phyloP scores from a whole-genome alignment of 1,284 basidiomycete species.

The Sporisorium graminicola region DNA sequence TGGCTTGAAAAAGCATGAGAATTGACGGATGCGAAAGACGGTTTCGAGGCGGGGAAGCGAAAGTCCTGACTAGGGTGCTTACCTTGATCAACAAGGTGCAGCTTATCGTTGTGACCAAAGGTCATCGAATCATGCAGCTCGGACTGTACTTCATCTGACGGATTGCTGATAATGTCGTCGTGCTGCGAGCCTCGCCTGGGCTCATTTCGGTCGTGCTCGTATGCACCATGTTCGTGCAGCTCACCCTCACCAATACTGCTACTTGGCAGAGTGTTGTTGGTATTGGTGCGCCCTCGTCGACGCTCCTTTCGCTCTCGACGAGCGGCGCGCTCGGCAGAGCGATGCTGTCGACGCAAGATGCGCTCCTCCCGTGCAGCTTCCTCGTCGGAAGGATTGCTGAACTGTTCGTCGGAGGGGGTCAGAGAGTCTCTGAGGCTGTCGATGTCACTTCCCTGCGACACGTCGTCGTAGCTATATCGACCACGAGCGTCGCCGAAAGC shows the following conservation, averaged over 20 bases:
- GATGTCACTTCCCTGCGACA: conserved; percentile 23
- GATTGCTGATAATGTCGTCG: conserved; percentile 54
- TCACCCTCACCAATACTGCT: conserved; percentile 54
- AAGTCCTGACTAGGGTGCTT: conserved; percentile 50
- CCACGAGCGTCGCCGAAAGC: conserved; percentile 19
- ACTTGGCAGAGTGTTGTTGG: conserved; percentile 56
- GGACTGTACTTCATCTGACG: conserved; percentile 51
- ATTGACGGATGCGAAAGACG: not conserved
- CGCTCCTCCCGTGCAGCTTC: conserved; percentile 55
- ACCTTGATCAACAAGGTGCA: conserved; percentile 2
- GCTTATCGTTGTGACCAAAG: conserved; percentile 36
- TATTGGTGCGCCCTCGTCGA: conserved; percentile 39
- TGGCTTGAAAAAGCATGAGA: not conserved
- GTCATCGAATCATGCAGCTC: conserved; percentile 42
- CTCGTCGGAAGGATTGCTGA: conserved; percentile 64
- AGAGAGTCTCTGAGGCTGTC: conserved; percentile 40
- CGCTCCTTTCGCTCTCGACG: conserved; percentile 25
- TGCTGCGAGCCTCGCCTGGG: conserved; percentile 7
- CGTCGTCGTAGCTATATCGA: conserved; percentile 10
- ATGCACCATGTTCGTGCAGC: conserved; percentile 13
- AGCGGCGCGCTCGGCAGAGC: conserved; percentile 35
- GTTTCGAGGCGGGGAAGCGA: conserved; percentile 38
- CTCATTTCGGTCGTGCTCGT: conserved; percentile 1
- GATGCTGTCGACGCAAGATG: conserved; percentile 39
- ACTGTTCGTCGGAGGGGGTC: conserved; percentile 52